Conservation (phyloP, 2,329 filamentous ascomycete genomes). For the Saccharata proteae region DNA sequence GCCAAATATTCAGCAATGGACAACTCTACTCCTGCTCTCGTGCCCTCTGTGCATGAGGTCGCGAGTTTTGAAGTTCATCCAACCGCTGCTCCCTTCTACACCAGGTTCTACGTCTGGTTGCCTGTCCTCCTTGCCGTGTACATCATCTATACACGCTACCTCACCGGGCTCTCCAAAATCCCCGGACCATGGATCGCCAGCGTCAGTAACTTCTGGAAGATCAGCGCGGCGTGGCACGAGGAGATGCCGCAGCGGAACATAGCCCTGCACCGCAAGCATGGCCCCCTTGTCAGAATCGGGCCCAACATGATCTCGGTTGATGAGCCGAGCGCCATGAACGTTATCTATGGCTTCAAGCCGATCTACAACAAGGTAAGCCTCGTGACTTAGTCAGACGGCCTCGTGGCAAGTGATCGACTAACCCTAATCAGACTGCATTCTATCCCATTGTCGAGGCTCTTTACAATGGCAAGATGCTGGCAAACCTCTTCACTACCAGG, state of each 20-base stretch:
- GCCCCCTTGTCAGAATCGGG: constrained; percentile 17
- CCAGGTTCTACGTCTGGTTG: neutral
- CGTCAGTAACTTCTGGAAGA: constrained; percentile 21
- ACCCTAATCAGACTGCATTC: constrained; percentile 15
- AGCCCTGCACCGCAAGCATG: constrained; percentile 17
- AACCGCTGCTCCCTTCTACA: too few species aligned
- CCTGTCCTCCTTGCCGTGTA: neutral
- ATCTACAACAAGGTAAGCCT: constrained; percentile 19
- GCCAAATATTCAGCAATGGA: too few species aligned
- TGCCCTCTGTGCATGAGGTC: too few species aligned
- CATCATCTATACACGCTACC: neutral
- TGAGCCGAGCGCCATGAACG: constrained; percentile 13
- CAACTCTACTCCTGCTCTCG: too few species aligned
- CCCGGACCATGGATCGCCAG: constrained; percentile 21
- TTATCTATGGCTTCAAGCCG: constrained; percentile 13
- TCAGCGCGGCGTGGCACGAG: constrained; percentile 19
- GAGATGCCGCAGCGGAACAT: constrained; percentile 15
- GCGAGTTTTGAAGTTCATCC: too few species aligned
- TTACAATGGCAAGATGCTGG: constrained; percentile 19
- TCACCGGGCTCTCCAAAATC: constrained; percentile 8
- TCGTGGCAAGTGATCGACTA: neutral
- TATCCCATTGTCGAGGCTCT: constrained; percentile 21
- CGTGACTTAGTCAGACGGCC: neutral
- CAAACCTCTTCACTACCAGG: constrained; percentile 21
- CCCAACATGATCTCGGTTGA: constrained; percentile 18